Conservation (phyloP, 441 rosid species). For the Populus hybrid region DNA sequence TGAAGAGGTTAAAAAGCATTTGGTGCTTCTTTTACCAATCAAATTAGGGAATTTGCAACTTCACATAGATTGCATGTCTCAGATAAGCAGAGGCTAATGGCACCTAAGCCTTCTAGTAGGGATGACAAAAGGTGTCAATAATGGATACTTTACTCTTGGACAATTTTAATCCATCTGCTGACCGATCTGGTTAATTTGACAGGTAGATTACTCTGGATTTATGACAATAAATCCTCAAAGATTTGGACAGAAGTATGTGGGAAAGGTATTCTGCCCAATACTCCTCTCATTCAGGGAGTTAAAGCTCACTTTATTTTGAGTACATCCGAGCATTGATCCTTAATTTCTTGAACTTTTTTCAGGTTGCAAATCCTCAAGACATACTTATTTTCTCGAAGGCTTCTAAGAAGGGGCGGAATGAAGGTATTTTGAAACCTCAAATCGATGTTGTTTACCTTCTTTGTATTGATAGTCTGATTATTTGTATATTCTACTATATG, state of each 20-base stretch:
- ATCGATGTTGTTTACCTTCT: conserved; percentile 7
- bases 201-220: conserved; percentile 98
- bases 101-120: neutral
- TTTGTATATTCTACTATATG: conserved; percentile 2
- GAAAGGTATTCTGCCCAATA: conserved; percentile 62
- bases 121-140: neutral
- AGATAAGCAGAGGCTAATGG: neutral
- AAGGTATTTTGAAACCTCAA: conserved; percentile 39
- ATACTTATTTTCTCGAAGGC: conserved; percentile 94
- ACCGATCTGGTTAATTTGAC: conserved; percentile 18
- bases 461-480: conserved; percentile 8
- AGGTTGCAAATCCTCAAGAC: conserved; percentile 99
- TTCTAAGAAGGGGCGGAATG: conserved; percentile 59
- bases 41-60: neutral
- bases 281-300: conserved; percentile 9
- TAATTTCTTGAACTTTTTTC: conserved; percentile 13
- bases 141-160: neutral
- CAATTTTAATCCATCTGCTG: neutral
- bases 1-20: neutral
- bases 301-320: conserved; percentile 13
- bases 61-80: neutral
- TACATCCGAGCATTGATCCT: conserved; percentile 17
- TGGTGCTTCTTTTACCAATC: neutral
- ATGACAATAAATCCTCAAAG: conserved; percentile 99
- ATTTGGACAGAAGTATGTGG: conserved; percentile 98